A percentile compares a stretch with the other conserved stretches of the same genome.
phyloP scores from a whole-genome alignment of 2,329 filamentous ascomycete genomes.

The Myriangium duriaei region DNA sequence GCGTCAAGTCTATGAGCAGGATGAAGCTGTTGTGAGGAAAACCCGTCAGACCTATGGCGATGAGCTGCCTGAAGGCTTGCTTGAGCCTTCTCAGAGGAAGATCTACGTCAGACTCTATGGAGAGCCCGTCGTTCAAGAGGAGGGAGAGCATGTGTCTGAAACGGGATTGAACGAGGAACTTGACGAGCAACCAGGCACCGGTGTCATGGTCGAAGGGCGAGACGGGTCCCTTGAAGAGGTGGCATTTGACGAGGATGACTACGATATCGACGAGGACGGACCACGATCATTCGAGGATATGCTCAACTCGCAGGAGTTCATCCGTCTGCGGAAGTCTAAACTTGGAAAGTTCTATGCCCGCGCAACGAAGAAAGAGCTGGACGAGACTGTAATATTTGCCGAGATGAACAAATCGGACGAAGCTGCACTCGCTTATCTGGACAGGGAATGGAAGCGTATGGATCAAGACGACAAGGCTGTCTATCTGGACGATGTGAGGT shows the following conservation, averaged over 20 bases:
- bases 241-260: conserved; percentile 29
- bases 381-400: conserved; percentile 5
- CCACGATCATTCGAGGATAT: conserved; percentile 1
- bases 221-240: conserved; percentile 52
- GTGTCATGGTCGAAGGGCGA: conserved; percentile 43
- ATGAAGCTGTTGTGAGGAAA: conserved; percentile 52
- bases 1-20: no score
- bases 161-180: conserved; percentile 31
- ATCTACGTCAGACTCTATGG: conserved; percentile 77
- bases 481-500: conserved; percentile 8
- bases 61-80: conserved; percentile 56
- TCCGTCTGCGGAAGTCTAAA: conserved; percentile 6
- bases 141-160: conserved; percentile 24
- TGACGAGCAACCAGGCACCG: conserved; percentile 32
- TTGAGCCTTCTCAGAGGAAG: conserved; percentile 57
- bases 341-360: conserved; percentile 6
- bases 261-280: conserved; percentile 4
- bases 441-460: conserved; percentile 12
- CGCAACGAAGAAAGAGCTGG: conserved; percentile 8
- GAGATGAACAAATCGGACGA: conserved; percentile 9
- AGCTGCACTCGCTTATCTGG: conserved; percentile 1
- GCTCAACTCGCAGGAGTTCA: conserved; percentile 6
- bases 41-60: conserved; percentile 67
- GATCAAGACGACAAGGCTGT: conserved; percentile 7
- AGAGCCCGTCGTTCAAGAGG: conserved; percentile 50